phyloP scores from a whole-genome alignment of 768 basidiomycete species.

The Clitopilus hobsonii region DNA sequence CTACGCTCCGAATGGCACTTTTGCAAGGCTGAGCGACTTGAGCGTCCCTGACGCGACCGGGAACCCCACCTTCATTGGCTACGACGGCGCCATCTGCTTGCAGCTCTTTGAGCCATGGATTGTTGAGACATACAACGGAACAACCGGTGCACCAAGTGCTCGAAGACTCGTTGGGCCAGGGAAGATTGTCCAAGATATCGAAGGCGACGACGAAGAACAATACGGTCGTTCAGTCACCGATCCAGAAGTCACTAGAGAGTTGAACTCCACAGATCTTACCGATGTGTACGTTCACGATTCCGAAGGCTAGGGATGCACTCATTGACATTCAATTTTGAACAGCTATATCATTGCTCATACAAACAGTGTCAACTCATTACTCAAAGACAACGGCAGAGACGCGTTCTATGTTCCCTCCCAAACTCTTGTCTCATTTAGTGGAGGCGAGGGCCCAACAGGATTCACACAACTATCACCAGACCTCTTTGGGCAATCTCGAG shows the following conservation, averaged over 20 bases:
- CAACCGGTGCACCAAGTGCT: slow-evolving; percentile 23
- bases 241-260: slow-evolving; percentile 13
- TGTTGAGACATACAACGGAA: slow-evolving; percentile 30
- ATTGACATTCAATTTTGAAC: background rate
- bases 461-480: slow-evolving; percentile 32
- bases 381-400: slow-evolving; percentile 37
- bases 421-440: slow-evolving; percentile 32
- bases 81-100: slow-evolving; percentile 34
- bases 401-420: slow-evolving; percentile 35
- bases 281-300: slow-evolving; percentile 15
- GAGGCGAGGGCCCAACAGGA: slow-evolving; percentile 28
- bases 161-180: slow-evolving; percentile 26
- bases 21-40: slow-evolving; percentile 14
- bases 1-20: slow-evolving; percentile 26
- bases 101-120: slow-evolving; percentile 38
- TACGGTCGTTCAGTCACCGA: slow-evolving; percentile 15
- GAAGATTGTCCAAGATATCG: slow-evolving; percentile 18
- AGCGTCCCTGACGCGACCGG: slow-evolving; percentile 19
- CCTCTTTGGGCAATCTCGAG: slow-evolving; percentile 27
- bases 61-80: slow-evolving; percentile 27
- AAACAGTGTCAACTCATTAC: slow-evolving; percentile 32
- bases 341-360: slow-evolving; percentile 28
- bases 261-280: slow-evolving; percentile 23
- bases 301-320: background rate
- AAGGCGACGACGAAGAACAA: slow-evolving; percentile 13